Conservation (phyloP, 2,329 filamentous ascomycete genomes). For the Cladophialophora chaetospira region DNA sequence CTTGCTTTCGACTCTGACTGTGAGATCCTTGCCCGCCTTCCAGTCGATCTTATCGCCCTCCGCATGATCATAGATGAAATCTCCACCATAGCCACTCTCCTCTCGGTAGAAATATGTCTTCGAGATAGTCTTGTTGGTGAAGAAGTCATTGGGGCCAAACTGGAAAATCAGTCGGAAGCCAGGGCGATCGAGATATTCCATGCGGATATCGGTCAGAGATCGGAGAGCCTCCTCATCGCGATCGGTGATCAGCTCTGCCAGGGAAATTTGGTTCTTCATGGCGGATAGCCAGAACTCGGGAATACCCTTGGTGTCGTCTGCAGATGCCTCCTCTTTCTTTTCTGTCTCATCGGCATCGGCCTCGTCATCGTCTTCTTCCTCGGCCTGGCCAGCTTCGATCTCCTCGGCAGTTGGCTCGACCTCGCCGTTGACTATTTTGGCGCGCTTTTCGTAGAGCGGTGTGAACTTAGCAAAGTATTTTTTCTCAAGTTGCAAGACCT, state of each 20-base stretch:
- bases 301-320: slow-evolving; percentile 70
- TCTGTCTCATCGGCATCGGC: slow-evolving; percentile 62
- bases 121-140: slow-evolving; percentile 93
- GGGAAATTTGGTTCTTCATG: slow-evolving; percentile 98
- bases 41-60: slow-evolving; percentile 98
- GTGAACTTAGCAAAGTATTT: slow-evolving; percentile 99
- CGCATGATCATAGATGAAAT: slow-evolving; percentile 99
- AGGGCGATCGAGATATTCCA: slow-evolving; percentile 98
- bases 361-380: slow-evolving; percentile 71
- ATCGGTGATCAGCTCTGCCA: slow-evolving; percentile 98
- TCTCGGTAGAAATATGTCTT: slow-evolving; percentile 99
- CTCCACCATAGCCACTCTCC: slow-evolving; percentile 96
- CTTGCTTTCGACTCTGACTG: slow-evolving; percentile 94
- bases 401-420: slow-evolving; percentile 85
- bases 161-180: slow-evolving; percentile 99
- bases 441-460: slow-evolving; percentile 92
- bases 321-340: slow-evolving; percentile 49
- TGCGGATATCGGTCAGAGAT: slow-evolving; percentile 86
- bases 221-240: slow-evolving; percentile 93
- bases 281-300: slow-evolving; percentile 99
- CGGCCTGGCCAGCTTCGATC: slow-evolving; percentile 80
- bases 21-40: slow-evolving; percentile 91
- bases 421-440: slow-evolving; percentile 85
- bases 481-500: slow-evolving; percentile 97
- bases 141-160: slow-evolving; percentile 92